Evolutionary conservation across 2,329 filamentous ascomycete genomes (phyloP), one percentile per base, ranked within the genome.

Genomic region (Penicillium frequentans): DNA sequence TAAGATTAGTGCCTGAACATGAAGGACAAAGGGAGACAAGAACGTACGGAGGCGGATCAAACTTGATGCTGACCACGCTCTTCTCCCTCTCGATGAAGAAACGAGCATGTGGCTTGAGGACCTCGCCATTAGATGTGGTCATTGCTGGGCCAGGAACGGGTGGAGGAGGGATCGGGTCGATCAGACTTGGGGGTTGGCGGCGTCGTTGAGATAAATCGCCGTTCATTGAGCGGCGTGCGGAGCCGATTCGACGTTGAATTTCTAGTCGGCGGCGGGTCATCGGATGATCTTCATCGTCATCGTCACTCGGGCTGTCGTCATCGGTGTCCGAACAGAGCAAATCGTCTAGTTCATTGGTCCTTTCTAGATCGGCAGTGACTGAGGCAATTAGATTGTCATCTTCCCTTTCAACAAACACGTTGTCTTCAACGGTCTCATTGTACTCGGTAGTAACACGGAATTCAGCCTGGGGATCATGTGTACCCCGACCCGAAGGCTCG

Each of bases 61-160:
- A 97, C 57, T 86, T 88, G 66, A 98, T 89, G 14, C 88, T 92
- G 65, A 95, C 93, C 74, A 89, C 91, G 77, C 86, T 91, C 77
- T 91, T 93, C 66, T 89, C 85, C 72, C 87, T 85, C 68, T 90
- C 87, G 54, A 97, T 96, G 69, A 88, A 89, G 75, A 98, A 97
- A 27, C 86, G 85, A 2, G 91, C 91, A 72, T 91, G 86, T 0
- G 91, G 91, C 33, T 81, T 81, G 74, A 93, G 82, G 5, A 90
- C 76, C 27, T 49, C 58, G 21, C 56, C 44, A 27, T 43, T 58
- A 10, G 59, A 47, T 27, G 48, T 56, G 14, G 60, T 48, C 48
- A 52, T 21, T 16, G 55, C 56, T 10, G 60, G 52, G 49, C 61
- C 56, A 3, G 64, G 57, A 19, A 63, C 19, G 19, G 56, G 56